phyloP scores from a whole-genome alignment of 139 green algal species.

The Pseudopediastrum boryanum region DNA sequence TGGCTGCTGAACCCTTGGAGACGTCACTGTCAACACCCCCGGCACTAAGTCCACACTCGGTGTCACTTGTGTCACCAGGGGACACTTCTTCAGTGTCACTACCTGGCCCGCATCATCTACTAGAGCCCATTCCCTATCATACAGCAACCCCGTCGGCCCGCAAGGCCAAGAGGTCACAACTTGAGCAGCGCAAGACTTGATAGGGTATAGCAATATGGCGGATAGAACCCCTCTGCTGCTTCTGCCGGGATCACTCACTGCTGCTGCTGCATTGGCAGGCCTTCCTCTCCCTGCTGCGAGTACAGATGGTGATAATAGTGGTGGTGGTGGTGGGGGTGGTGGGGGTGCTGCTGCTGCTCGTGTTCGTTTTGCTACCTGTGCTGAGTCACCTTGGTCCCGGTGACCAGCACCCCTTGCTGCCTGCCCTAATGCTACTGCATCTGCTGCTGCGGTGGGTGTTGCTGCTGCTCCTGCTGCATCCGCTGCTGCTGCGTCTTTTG shows the following conservation, averaged over 20 bases:
- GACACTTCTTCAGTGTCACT: conserved; percentile 67
- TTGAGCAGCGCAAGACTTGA: conserved; percentile 85
- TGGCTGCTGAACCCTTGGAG: not conserved
- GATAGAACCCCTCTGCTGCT: no score
- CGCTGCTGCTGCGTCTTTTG: not conserved
- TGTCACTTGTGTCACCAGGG: conserved; percentile 57
- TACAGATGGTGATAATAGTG: not conserved
- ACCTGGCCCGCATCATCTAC: conserved; percentile 53
- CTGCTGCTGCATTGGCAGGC: conserved; percentile 5
- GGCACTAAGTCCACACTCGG: conserved; percentile 58
- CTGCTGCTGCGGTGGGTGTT: not conserved
- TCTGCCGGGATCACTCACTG: no score
- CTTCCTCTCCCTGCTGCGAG: not conserved
- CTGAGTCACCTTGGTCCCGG: no score
- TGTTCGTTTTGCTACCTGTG: no score
- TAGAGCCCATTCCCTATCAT: conserved; percentile 87
- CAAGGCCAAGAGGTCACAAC: conserved; percentile 60
- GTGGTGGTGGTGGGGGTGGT: not conserved
- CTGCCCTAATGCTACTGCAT: not conserved
- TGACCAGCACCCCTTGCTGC: not conserved
- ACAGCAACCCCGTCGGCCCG: conserved; percentile 75
- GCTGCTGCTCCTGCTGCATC: conserved; percentile 1
- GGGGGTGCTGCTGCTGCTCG: not conserved
- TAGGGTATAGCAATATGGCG: conserved; percentile 85
- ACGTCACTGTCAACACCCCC: conserved; percentile 26